Evolutionary conservation across 169 alveolate species (phyloP), one percentile per base, ranked within the genome.

Genomic region (Plasmodium falciparum): DNA sequence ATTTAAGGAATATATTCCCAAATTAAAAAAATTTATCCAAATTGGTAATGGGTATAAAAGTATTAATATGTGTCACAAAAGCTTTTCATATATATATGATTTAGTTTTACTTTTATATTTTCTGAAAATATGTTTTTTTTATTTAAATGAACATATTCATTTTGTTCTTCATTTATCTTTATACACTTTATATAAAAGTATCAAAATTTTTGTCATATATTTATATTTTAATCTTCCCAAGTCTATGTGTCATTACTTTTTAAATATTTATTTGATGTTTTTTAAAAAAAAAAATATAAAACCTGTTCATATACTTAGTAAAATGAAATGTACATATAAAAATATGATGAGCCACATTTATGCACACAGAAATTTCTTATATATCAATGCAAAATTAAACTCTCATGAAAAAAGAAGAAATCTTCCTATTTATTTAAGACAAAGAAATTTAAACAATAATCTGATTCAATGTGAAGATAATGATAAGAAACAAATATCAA

Each of bases 1-100:
- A 7, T 15, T 39, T 39, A 83, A 56, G n/a, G 26, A 63, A 73
- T 59, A 12, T 73, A 24, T 39, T 45, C 52, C 45, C 17, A 83
- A 45, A 15, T 70, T 59, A 69, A 70, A 70, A 70, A 83, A 72
- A 22, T 67, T 54, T 50, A 71, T 73, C 11, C 69, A 83, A 83
- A 33, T 83, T 83, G 85, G 91, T 56, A 69, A 45, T 49, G 91
- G 91, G 12, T 83, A 56, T 83, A 83, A 83, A 83, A 54, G 70
- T 83, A 49, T 71, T 15, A 67, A 58, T 22, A 70, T 83, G 85
- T 83, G 72, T 11, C 15, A 58, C n/a, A 67, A 76, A 70, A 62
- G 70, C n/a, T 83, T 43, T 83, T 70, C 91, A 13, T 83, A 70
- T 49, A 70, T 83, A 43, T 83, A 83, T 45, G 91, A 83, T 69